A percentile compares a stretch with the other conserved stretches of the same genome.
Conservation (phyloP, 2,329 filamentous ascomycete genomes). For the Penicillium expansum region DNA sequence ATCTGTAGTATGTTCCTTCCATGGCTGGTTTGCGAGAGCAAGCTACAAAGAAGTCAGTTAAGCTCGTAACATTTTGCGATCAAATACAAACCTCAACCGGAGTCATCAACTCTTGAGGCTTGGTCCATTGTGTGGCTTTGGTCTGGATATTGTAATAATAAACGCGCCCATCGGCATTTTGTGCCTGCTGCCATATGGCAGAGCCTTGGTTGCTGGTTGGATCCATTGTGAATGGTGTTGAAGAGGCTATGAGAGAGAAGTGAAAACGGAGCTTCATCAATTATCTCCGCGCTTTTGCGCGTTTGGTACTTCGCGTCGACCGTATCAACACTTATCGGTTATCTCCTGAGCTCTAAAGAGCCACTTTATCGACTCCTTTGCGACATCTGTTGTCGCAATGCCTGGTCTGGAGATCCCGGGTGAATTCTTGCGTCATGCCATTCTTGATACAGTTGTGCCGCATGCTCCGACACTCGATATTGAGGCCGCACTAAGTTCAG, state of each 20-base stretch:
- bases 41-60: conserved; percentile 53
- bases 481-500: conserved; percentile 42
- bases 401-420: conserved; percentile 37
- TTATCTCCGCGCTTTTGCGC: conserved; percentile 28
- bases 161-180: conserved; percentile 73
- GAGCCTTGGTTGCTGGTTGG: conserved; percentile 55
- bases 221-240: conserved; percentile 29
- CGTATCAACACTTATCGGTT: conserved; percentile 15
- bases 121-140: conserved; percentile 89
- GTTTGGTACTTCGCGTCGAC: conserved; percentile 23
- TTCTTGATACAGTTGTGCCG: conserved; percentile 46
- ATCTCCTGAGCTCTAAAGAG: conserved; percentile 16
- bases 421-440: conserved; percentile 43
- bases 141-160: conserved; percentile 91
- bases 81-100: conserved; percentile 65
- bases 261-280: conserved; percentile 25
- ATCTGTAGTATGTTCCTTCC: conserved; percentile 87
- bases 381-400: conserved; percentile 31
- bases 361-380: conserved; percentile 22
- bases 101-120: conserved; percentile 85
- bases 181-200: conserved; percentile 74
- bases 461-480: conserved; percentile 41
- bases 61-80: conserved; percentile 12
- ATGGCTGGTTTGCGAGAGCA: conserved; percentile 76
- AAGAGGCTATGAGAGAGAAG: neutral